These are phyloP conservation scores for Penicillium sp. DNA, from an alignment of 2,329 filamentous ascomycete genomes.

Conservation along the genomic window DNA sequence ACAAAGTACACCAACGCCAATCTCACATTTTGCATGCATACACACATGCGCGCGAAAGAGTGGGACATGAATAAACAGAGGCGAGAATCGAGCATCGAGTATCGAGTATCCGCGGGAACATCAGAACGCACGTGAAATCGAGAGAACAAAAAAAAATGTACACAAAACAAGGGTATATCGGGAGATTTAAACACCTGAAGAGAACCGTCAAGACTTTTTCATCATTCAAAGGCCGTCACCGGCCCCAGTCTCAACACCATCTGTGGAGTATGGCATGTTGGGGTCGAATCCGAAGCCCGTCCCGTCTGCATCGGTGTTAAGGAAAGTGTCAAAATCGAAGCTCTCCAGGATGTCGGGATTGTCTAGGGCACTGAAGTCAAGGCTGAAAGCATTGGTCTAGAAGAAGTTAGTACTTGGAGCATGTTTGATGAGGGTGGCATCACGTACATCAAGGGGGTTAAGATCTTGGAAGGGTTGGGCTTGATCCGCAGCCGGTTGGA, in stretches of 20 bases:
- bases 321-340: conserved; percentile 67
- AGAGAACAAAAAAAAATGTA: conserved; percentile 32
- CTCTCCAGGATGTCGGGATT: conserved; percentile 49
- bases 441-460: conserved; percentile 39
- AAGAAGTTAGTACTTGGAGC: conserved; percentile 15
- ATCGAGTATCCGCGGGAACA: conserved; percentile 18
- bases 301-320: conserved; percentile 55
- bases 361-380: conserved; percentile 47
- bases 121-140: conserved; percentile 24
- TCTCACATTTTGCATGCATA: conserved; percentile 23
- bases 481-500: conserved; percentile 36
- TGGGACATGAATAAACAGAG: conserved; percentile 22
- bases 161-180: conserved; percentile 41
- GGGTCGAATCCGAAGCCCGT: conserved; percentile 45
- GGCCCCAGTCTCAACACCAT: conserved; percentile 45
- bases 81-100: conserved; percentile 4
- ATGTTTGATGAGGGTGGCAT: not conserved
- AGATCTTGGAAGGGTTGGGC: conserved; percentile 34
- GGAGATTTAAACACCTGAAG: conserved; percentile 33
- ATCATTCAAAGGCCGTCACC: conserved; percentile 39
- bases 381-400: conserved; percentile 37
- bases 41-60: conserved; percentile 22
- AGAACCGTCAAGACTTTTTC: conserved; percentile 31
- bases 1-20: conserved; percentile 38
- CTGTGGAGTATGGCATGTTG: conserved; percentile 37